Percentiles rank a stretch among this genome's conserved stretches.
phyloP scores from a whole-genome alignment of 306 rosid species.

The Luffa aegyptiaca region DNA sequence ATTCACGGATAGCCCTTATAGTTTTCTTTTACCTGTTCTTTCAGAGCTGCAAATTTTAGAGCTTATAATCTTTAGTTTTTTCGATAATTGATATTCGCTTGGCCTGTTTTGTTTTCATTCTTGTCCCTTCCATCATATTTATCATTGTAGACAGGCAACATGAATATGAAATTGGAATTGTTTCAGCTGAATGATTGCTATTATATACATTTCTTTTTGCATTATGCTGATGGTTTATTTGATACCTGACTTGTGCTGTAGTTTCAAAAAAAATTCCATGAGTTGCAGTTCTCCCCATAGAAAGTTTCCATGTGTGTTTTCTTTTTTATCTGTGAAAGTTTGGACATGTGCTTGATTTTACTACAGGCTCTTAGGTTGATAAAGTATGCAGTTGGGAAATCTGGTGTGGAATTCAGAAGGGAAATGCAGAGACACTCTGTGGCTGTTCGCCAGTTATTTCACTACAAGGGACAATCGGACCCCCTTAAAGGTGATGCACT shows the following conservation, averaged over 20 bases:
- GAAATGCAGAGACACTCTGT: constrained; percentile 98
- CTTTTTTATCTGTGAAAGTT: background rate
- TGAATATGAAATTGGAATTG: background rate
- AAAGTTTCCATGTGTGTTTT: background rate
- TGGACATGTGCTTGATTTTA: constrained; percentile 9
- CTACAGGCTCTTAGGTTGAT: constrained; percentile 86
- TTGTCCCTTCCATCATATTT: background rate
- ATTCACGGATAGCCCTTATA: background rate
- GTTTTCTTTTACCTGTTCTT: background rate
- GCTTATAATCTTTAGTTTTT: background rate
- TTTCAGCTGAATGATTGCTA: background rate
- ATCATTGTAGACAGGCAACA: background rate
- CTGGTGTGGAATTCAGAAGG: constrained; percentile 95
- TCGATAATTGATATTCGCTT: background rate
- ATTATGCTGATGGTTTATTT: background rate
- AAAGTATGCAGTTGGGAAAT: constrained; percentile 76
- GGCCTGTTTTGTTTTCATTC: background rate
- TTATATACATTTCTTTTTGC: background rate
- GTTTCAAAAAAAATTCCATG: background rate
- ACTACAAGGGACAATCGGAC: constrained; percentile 82
- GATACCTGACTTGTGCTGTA: background rate
- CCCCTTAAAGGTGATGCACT: constrained; percentile 94
- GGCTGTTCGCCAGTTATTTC: constrained; percentile 77
- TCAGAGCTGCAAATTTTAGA: background rate
- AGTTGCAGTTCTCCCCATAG: background rate